Evolutionary conservation across 305 asterid genomes (phyloP).

Genomic region (Fraxinus greggii): DNA sequence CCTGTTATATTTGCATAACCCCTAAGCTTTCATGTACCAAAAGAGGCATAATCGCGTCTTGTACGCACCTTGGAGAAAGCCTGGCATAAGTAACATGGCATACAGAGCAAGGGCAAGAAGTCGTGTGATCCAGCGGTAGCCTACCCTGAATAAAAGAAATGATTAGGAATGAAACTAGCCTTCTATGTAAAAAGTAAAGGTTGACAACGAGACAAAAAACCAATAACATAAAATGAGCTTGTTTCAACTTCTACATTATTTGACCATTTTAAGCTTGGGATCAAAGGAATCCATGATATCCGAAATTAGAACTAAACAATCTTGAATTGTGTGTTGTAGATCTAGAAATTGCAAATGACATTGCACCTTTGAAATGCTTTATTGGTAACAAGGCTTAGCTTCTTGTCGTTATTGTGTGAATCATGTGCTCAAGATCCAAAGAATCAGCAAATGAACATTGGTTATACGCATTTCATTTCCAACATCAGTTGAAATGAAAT

Average conservation of each 20-base stretch:
- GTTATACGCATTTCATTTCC: background rate
- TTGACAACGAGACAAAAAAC: slow-evolving; percentile 14
- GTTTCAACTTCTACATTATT: background rate
- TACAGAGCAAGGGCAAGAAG: slow-evolving; percentile 75
- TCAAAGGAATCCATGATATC: slow-evolving; percentile 11
- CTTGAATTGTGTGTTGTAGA: background rate
- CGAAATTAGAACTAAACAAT: slow-evolving; percentile 5
- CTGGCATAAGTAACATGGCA: slow-evolving; percentile 94
- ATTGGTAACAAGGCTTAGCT: background rate
- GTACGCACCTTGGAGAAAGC: slow-evolving; percentile 82
- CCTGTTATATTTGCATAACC: background rate
- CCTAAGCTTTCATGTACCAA: background rate
- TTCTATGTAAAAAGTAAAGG: slow-evolving; percentile 1
- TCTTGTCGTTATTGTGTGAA: background rate
- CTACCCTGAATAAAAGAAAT: slow-evolving; percentile 70
- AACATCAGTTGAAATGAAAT: background rate
- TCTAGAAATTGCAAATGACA: background rate
- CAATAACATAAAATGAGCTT: slow-evolving; percentile 5
- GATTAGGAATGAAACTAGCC: slow-evolving; percentile 27
- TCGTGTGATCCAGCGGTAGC: slow-evolving; percentile 90
- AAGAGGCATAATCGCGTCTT: slow-evolving; percentile 16
- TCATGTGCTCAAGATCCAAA: background rate
- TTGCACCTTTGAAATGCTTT: background rate
- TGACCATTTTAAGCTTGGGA: slow-evolving; percentile 5
- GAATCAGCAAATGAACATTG: background rate